Conservation (phyloP, 257 asterid species). For the Oldenlandia corymbosa region DNA sequence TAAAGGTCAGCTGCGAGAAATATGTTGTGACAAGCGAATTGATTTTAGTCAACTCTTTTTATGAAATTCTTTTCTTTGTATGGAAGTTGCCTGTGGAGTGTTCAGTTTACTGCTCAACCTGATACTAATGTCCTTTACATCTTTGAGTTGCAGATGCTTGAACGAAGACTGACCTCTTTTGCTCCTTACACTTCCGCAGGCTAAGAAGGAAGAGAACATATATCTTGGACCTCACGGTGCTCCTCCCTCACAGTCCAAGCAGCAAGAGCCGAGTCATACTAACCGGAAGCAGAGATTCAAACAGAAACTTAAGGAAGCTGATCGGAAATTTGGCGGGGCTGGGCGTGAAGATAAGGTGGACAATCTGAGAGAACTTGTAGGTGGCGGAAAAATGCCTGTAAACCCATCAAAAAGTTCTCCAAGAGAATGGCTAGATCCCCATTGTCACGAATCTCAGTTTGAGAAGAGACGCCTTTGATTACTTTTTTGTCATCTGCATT, state of each 20-base stretch:
- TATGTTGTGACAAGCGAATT: not conserved
- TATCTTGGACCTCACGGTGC: constrained; percentile 97
- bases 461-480: constrained; percentile 42
- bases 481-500: not conserved
- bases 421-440: constrained; percentile 91
- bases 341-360: constrained; percentile 85
- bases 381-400: constrained; percentile 56
- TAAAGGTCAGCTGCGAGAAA: constrained; percentile 37
- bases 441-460: constrained; percentile 79
- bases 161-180: not conserved
- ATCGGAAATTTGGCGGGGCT: constrained; percentile 41
- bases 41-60: not conserved
- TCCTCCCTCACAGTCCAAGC: constrained; percentile 75
- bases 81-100: not conserved
- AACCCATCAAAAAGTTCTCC: constrained; percentile 44
- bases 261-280: constrained; percentile 46
- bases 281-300: constrained; percentile 67
- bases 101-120: not conserved
- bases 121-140: not conserved
- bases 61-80: not conserved
- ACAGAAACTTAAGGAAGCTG: constrained; percentile 83
- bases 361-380: constrained; percentile 76
- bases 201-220: constrained; percentile 55
- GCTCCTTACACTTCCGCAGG: constrained; percentile 28
- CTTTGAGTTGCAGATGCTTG: not conserved